phyloP scores from a whole-genome alignment of 2,329 filamentous ascomycete species.

The Beauveria asiatica region DNA sequence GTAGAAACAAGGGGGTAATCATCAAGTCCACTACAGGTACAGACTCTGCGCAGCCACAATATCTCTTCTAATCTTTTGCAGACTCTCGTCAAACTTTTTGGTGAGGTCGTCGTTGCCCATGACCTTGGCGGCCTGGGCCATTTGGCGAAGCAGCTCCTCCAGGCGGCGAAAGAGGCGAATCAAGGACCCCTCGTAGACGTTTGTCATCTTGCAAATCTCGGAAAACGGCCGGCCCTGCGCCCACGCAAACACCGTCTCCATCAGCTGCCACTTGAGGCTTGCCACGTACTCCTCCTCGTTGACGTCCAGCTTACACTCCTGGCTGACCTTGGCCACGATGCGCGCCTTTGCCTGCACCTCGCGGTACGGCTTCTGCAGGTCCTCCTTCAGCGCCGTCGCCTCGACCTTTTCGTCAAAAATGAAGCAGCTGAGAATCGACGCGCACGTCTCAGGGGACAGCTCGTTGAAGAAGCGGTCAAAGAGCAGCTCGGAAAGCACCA shows the following conservation, averaged over 20 bases:
- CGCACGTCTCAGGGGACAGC: constrained; percentile 76
- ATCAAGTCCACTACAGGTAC: constrained; percentile 57
- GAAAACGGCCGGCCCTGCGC: constrained; percentile 82
- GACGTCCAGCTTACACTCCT: constrained; percentile 88
- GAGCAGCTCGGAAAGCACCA: constrained; percentile 84
- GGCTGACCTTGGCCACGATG: constrained; percentile 83
- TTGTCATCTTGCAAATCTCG: constrained; percentile 98
- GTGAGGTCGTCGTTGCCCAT: constrained; percentile 96
- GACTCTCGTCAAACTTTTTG: constrained; percentile 79
- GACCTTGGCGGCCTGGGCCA: constrained; percentile 90
- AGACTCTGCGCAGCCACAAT: constrained; percentile 92
- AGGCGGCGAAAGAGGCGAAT: constrained; percentile 93
- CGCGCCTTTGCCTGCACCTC: constrained; percentile 83
- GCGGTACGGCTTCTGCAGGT: constrained; percentile 75
- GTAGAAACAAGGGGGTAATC: background rate
- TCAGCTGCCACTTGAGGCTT: constrained; percentile 86
- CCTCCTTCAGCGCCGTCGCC: constrained; percentile 67
- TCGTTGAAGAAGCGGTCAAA: constrained; percentile 99
- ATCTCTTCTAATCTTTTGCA: constrained; percentile 81
- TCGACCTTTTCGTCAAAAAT: constrained; percentile 96
- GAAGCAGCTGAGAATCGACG: constrained; percentile 82
- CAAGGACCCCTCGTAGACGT: constrained; percentile 91
- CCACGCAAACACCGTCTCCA: constrained; percentile 95
- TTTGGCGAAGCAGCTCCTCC: constrained; percentile 88
- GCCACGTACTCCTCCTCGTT: constrained; percentile 91